phyloP scores from a whole-genome alignment of 1,284 basidiomycete genomes.

The Thelephora terrestris region DNA sequence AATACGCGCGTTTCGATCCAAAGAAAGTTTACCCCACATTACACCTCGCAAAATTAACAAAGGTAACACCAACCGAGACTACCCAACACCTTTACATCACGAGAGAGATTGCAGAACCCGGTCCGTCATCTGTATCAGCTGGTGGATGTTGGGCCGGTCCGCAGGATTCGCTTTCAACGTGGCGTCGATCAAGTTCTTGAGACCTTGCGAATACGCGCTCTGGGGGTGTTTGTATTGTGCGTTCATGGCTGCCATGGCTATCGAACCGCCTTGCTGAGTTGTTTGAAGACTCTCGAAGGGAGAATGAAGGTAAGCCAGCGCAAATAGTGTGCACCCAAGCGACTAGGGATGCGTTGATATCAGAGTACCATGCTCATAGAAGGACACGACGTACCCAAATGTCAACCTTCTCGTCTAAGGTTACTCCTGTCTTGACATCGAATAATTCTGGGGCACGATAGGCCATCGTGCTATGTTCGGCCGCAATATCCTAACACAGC shows the following conservation, averaged over 20 bases:
- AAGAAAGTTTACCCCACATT: too few relatives aligned
- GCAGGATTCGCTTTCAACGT: conserved; percentile 77
- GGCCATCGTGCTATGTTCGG: conserved; percentile 94
- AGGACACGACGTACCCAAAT: conserved; percentile 66
- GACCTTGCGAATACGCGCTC: conserved; percentile 71
- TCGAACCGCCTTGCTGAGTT: conserved; percentile 81
- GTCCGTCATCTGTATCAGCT: conserved; percentile 62
- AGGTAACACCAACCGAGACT: too few relatives aligned
- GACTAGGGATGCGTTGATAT: conserved; percentile 39
- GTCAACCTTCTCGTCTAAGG: conserved; percentile 89
- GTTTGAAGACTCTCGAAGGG: conserved; percentile 87
- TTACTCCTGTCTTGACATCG: conserved; percentile 85
- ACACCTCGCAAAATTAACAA: too few relatives aligned
- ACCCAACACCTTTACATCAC: background rate
- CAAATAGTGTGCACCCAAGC: conserved; percentile 85
- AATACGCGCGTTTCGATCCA: too few relatives aligned
- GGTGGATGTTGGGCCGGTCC: conserved; percentile 75
- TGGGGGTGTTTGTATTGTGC: conserved; percentile 84
- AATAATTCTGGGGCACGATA: conserved; percentile 93
- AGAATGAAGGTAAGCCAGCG: conserved; percentile 85
- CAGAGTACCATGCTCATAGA: background rate
- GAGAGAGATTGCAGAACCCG: conserved; percentile 35
- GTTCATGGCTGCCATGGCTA: conserved; percentile 91
- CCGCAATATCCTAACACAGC: conserved; percentile 68
- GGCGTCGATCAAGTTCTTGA: conserved; percentile 72